Evolutionary conservation across 352 stramenopile genomes (phyloP).

Genomic region (Globisporangium canariense): DNA sequence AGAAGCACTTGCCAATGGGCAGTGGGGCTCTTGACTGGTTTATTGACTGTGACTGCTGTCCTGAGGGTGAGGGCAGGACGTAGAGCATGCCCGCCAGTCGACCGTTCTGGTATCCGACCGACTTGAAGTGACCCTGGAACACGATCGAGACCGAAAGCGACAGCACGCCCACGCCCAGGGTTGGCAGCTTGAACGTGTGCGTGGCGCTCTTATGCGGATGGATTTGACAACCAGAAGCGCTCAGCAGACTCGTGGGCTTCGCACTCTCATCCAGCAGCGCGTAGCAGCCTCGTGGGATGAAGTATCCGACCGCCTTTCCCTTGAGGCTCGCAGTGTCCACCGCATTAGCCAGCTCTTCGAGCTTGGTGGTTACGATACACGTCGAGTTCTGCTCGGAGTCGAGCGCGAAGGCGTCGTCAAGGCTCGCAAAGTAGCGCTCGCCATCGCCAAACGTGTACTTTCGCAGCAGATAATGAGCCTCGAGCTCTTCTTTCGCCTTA

Average conservation of each 20-base stretch:
- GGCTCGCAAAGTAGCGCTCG: conserved; percentile 47
- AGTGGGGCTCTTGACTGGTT: conserved; percentile 21
- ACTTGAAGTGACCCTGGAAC: conserved; percentile 76
- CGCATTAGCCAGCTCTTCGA: conserved; percentile 33
- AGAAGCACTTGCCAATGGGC: conserved; percentile 55
- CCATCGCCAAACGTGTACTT: conserved; percentile 76
- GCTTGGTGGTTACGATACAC: conserved; percentile 17
- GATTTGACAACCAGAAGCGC: conserved; percentile 43
- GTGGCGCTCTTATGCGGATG: conserved; percentile 59
- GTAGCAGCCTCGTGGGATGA: conserved; percentile 20
- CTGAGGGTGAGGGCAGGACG: conserved; percentile 32
- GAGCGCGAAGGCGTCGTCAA: conserved; percentile 40
- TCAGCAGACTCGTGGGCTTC: conserved; percentile 30
- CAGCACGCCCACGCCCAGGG: conserved; percentile 35
- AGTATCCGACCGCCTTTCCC: conserved; percentile 14
- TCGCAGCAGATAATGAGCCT: conserved; percentile 51
- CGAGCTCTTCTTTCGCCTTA: conserved; percentile 51
- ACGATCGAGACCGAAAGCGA: conserved; percentile 56
- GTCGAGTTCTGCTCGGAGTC: neutral
- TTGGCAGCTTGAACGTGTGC: conserved; percentile 58
- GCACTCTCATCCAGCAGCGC: conserved; percentile 37
- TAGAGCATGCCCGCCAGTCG: conserved; percentile 77
- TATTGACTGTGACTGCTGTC: neutral
- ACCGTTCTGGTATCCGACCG: conserved; percentile 68
- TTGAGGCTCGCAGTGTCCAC: conserved; percentile 24